These are phyloP conservation scores for Chaetomidium leptoderma DNA, from an alignment of 495 filamentous ascomycete genomes.

Conservation along the genomic window DNA sequence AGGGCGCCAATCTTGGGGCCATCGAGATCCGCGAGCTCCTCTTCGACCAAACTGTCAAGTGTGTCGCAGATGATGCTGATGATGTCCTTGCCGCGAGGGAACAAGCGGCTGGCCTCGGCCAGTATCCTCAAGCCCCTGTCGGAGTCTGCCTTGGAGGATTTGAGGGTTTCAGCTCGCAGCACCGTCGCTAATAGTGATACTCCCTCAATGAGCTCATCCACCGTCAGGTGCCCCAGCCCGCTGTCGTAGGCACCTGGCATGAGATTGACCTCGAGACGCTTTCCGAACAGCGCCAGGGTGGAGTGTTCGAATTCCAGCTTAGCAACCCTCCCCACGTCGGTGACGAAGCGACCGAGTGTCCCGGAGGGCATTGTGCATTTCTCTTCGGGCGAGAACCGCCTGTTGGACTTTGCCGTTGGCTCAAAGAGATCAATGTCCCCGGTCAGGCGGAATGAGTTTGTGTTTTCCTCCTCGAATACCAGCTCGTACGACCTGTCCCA, in stretches of 20 bases:
- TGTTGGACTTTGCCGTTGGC: constrained; percentile 28
- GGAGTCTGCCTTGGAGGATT: constrained; percentile 23
- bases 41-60: constrained; percentile 70
- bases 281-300: constrained; percentile 69
- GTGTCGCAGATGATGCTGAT: constrained; percentile 76
- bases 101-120: constrained; percentile 66
- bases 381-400: constrained; percentile 33
- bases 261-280: constrained; percentile 59
- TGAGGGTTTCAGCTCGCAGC: constrained; percentile 37
- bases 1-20: constrained; percentile 58
- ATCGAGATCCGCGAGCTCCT: constrained; percentile 48
- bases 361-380: constrained; percentile 54
- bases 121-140: constrained; percentile 51
- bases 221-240: constrained; percentile 32
- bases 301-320: constrained; percentile 70
- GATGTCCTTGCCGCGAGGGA: constrained; percentile 71
- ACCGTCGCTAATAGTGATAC: constrained; percentile 43
- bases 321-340: constrained; percentile 51
- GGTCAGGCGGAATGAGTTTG: constrained; percentile 57
- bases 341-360: constrained; percentile 66
- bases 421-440: constrained; percentile 53
- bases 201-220: constrained; percentile 39
- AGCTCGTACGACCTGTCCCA: constrained; percentile 56
- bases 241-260: constrained; percentile 34
- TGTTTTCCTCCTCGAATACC: constrained; percentile 78